phyloP scores from a whole-genome alignment of 441 rosid species.

The Omphalea diandra region DNA sequence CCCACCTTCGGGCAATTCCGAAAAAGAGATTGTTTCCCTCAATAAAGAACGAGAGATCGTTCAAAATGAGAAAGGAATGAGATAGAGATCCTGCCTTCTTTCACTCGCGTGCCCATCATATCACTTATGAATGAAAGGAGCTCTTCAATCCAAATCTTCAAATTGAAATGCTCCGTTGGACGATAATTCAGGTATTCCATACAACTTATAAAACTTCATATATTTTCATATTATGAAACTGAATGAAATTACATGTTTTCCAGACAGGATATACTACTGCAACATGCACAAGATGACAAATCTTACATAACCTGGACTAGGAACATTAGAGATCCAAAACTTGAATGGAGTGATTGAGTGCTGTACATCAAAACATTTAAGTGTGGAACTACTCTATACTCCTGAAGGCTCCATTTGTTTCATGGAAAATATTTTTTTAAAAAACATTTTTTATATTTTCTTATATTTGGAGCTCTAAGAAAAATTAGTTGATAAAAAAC shows the following conservation, averaged over 20 bases:
- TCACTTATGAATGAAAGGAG: too few relatives aligned
- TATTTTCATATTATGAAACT: neutral
- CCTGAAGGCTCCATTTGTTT: too few relatives aligned
- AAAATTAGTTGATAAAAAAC: too few relatives aligned
- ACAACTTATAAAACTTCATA: neutral
- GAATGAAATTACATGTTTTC: neutral
- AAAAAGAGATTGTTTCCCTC: too few relatives aligned
- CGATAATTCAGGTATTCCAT: neutral
- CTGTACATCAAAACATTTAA: slow-evolving; percentile 24
- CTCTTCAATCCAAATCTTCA: neutral
- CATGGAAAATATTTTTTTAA: neutral
- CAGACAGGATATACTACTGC: neutral
- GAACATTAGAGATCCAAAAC: slow-evolving; percentile 22
- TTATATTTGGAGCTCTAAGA: too few relatives aligned
- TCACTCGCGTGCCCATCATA: too few relatives aligned
- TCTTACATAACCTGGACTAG: neutral
- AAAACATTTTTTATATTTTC: too few relatives aligned
- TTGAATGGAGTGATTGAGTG: slow-evolving; percentile 23
- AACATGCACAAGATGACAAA: neutral
- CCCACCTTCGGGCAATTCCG: too few relatives aligned
- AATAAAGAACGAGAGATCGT: too few relatives aligned
- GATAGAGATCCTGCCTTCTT: too few relatives aligned
- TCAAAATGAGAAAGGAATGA: too few relatives aligned
- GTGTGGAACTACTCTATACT: slow-evolving; percentile 25
- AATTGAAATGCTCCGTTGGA: too few relatives aligned